Conservation (phyloP, 2,329 filamentous ascomycete genomes). For the Pochonia chlamydosporia region DNA sequence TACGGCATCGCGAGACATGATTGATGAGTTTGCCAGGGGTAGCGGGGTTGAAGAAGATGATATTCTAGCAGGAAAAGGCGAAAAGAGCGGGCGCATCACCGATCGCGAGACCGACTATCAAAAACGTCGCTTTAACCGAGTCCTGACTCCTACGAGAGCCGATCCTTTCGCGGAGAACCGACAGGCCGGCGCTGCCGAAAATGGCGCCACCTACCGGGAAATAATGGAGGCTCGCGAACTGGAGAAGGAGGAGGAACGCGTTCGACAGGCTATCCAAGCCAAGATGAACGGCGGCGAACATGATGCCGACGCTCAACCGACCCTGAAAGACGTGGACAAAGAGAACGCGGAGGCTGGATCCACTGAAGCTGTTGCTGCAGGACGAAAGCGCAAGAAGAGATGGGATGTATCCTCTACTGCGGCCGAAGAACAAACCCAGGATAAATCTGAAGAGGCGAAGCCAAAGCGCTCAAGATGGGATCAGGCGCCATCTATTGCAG, state of each 20-base stretch:
- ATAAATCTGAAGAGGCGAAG: slow-evolving; percentile 51
- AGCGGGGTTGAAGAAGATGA: slow-evolving; percentile 88
- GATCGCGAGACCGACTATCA: slow-evolving; percentile 97
- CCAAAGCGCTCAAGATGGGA: slow-evolving; percentile 83
- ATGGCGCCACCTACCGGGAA: slow-evolving; percentile 79
- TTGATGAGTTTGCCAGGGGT: slow-evolving; percentile 88
- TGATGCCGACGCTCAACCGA: slow-evolving; percentile 62
- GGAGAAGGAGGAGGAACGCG: slow-evolving; percentile 87
- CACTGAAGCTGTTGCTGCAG: slow-evolving; percentile 54
- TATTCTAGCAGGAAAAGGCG: slow-evolving; percentile 71
- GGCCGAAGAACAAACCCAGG: slow-evolving; percentile 41
- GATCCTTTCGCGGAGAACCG: slow-evolving; percentile 78
- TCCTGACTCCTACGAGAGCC: slow-evolving; percentile 76
- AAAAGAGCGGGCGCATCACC: slow-evolving; percentile 84
- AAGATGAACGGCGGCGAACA: slow-evolving; percentile 57
- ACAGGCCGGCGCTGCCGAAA: slow-evolving; percentile 59
- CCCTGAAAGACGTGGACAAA: slow-evolving; percentile 67
- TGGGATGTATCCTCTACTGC: slow-evolving; percentile 76
- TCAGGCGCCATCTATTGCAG: slow-evolving; percentile 59
- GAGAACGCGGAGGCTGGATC: slow-evolving; percentile 68
- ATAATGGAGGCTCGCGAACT: slow-evolving; percentile 87
- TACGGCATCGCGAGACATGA: slow-evolving; percentile 84
- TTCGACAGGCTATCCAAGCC: slow-evolving; percentile 73
- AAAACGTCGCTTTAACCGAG: slow-evolving; percentile 86
- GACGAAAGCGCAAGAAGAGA: slow-evolving; percentile 84